These are phyloP conservation scores for Yarrowia sp. DNA, from an alignment of 805 yeast species.

Conservation along the genomic window DNA sequence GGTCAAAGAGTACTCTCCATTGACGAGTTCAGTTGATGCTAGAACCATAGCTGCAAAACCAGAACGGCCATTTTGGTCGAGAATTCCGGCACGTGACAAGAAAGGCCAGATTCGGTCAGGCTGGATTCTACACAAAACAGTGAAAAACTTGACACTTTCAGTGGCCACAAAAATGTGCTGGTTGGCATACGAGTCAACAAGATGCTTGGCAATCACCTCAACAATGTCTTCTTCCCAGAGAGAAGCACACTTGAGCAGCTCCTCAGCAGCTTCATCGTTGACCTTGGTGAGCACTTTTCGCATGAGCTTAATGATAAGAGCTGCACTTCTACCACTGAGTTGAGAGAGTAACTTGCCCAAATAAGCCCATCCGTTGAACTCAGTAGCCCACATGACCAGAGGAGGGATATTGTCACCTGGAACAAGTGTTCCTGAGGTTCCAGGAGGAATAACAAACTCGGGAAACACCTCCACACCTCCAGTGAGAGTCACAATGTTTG, in stretches of 20 bases:
- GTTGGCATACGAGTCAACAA: slow-evolving; percentile 64
- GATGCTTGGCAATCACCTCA: slow-evolving; percentile 61
- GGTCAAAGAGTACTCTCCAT: slow-evolving; percentile 66
- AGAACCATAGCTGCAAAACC: slow-evolving; percentile 61
- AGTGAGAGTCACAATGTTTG: slow-evolving; percentile 53
- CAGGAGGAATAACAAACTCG: slow-evolving; percentile 47
- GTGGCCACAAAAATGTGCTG: slow-evolving; percentile 50
- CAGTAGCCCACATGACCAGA: slow-evolving; percentile 63
- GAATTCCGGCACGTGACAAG: slow-evolving; percentile 61
- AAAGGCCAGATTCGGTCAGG: slow-evolving; percentile 79
- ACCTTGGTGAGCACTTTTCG: slow-evolving; percentile 49
- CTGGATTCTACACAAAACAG: slow-evolving; percentile 47
- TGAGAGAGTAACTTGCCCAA: slow-evolving; percentile 65
- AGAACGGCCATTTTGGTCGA: slow-evolving; percentile 61
- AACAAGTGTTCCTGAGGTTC: slow-evolving; percentile 70
- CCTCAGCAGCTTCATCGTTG: slow-evolving; percentile 44
- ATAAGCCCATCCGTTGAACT: slow-evolving; percentile 83
- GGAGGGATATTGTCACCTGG: slow-evolving; percentile 46
- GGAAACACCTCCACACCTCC: slow-evolving; percentile 52
- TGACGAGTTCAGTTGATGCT: slow-evolving; percentile 69
- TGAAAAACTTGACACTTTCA: slow-evolving; percentile 50
- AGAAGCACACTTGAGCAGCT: slow-evolving; percentile 41
- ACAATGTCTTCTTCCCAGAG: slow-evolving; percentile 52
- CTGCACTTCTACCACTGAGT: slow-evolving; percentile 41
- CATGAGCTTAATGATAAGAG: slow-evolving; percentile 52